A percentile compares a stretch with the other conserved stretches of the same genome.
Conservation (phyloP, 176 grass and related monocot genomes). For the Eleusine indica region DNA sequence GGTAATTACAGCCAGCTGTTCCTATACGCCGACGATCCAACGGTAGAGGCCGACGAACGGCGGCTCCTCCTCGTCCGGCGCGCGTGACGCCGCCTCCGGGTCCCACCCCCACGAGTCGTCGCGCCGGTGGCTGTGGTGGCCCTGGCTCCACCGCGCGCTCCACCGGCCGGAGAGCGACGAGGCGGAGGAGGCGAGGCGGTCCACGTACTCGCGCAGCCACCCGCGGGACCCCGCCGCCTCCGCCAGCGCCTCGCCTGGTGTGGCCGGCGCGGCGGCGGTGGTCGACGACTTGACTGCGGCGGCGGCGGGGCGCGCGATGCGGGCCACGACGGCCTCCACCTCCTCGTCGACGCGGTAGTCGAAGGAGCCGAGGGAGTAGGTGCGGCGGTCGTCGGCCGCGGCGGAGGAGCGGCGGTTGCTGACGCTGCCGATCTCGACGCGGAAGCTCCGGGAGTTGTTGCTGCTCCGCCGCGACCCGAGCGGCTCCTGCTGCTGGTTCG, state of each 20-base stretch:
- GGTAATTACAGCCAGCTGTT: conserved; percentile 43
- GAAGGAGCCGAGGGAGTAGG: conserved; percentile 81
- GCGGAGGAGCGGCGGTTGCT: conserved; percentile 63
- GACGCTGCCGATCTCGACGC: conserved; percentile 82
- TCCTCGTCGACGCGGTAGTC: conserved; percentile 91
- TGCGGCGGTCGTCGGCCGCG: conserved; percentile 47
- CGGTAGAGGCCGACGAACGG: conserved; percentile 63
- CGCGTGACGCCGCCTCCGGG: conserved; percentile 44
- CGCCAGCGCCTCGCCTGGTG: conserved; percentile 61
- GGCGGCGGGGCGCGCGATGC: conserved; percentile 45
- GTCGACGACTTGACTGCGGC: conserved; percentile 21
- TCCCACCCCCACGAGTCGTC: conserved; percentile 67
- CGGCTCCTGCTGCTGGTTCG: not conserved
- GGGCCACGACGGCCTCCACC: conserved; percentile 72
- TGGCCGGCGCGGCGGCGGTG: not conserved
- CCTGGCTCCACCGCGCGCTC: conserved; percentile 77
- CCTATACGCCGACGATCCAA: conserved; percentile 75
- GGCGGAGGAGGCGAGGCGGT: conserved; percentile 76
- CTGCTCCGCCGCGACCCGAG: conserved; percentile 32
- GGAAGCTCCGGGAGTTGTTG: conserved; percentile 65
- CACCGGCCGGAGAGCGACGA: conserved; percentile 72
- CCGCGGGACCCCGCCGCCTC: conserved; percentile 75
- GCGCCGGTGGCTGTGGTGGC: conserved; percentile 35
- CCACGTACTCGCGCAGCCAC: conserved; percentile 88
- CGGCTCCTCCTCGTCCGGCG: conserved; percentile 49